Conservation (phyloP, 331 rosid species). For the Malus hybrid region DNA sequence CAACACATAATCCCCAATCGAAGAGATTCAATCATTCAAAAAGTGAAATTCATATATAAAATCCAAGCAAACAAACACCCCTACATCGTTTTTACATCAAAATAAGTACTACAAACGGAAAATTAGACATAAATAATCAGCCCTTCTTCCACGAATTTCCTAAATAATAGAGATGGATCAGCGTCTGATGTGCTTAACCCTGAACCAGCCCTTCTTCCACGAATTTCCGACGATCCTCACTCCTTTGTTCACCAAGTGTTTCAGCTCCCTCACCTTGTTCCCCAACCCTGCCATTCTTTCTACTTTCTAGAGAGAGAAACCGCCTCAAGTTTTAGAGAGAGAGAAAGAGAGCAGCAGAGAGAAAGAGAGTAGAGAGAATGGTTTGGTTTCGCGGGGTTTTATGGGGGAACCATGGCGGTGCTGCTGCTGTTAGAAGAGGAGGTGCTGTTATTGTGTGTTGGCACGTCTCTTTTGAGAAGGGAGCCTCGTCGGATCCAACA, state of each 20-base stretch:
- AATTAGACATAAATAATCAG: background rate
- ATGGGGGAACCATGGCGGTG: background rate
- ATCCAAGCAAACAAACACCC: no score
- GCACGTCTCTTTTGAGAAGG: background rate
- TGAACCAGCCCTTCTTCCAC: slow-evolving; percentile 72
- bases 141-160: background rate
- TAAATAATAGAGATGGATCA: background rate
- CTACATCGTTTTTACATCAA: no score
- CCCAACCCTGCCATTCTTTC: slow-evolving; percentile 49
- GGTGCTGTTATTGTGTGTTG: background rate
- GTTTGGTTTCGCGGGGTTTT: background rate
- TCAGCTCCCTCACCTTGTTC: slow-evolving; percentile 49
- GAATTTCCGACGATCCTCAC: slow-evolving; percentile 55
- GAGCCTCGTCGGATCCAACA: slow-evolving; percentile 32
- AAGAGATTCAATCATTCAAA: no score
- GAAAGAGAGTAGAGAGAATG: background rate
- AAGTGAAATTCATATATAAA: no score
- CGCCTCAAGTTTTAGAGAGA: background rate
- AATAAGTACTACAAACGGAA: no score
- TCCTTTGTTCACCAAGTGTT: slow-evolving; percentile 44
- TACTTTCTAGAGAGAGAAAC: background rate
- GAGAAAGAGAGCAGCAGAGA: background rate
- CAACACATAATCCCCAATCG: no score
- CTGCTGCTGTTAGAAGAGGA: background rate
- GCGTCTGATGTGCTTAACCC: slow-evolving; percentile 47